Evolutionary conservation across 495 filamentous ascomycete genomes (phyloP), one percentile per base, ranked within the genome.

Genomic region (Lasiosphaeria hispida): DNA sequence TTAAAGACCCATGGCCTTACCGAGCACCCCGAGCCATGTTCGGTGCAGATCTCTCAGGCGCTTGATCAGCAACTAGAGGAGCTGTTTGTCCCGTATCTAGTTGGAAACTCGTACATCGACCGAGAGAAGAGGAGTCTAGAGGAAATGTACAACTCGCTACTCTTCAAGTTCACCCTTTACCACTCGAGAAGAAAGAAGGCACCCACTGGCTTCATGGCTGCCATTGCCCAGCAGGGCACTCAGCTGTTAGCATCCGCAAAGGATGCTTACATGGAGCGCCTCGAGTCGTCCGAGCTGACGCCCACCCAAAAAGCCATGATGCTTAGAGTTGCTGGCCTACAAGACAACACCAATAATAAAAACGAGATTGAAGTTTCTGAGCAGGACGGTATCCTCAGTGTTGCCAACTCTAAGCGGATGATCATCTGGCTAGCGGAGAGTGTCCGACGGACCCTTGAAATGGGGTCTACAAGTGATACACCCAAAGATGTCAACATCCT

Each of bases 51-150:
- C 30, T 84, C 92, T 0, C 79, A 93, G 34, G 82, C 88, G 10
- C 79, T 99, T 23, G 95, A 99, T 66, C 94, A 97, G 66, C 96
- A 99, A 71, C 77, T 99, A 41, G 95, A 97, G 60, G 95, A 97
- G 59, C 74, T 99, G 10, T 97, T 99, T 64, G 87, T 97, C 13
- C 95, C 95, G 0, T 97, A 97, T 66, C 88, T 99, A 52, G 83
- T 92, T 34, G 92, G 92, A 4, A 91, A 91, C 33, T 92, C 90
- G 9, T 97, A 97, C 63, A 96, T 97, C 65, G 95, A 99, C 63
- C 85, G 91, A 48, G 95, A 99, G 71, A 89, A 87, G 68, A 86
- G 83, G 67, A 96, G 86, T 48, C 68, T 99, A 36, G 93, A 97
- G 66, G 93, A 97, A 67, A 75, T 97, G 47, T 96, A 94, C 74